Conservation (phyloP, 768 basidiomycete species). For the Leccinum broughii region DNA sequence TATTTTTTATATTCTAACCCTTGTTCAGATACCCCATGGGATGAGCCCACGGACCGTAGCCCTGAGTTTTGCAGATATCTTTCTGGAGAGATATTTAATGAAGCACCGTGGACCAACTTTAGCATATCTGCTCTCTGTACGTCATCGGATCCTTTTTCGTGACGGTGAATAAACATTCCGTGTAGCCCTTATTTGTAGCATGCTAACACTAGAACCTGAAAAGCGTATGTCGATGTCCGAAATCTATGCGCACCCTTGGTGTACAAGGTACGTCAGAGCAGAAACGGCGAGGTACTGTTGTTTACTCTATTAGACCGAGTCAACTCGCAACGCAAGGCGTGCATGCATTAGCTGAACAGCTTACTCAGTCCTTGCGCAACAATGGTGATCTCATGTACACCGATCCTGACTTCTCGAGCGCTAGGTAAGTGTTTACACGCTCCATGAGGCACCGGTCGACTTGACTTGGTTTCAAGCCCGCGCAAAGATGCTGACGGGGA, state of each 20-base stretch:
- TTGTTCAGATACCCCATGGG: slow-evolving; percentile 91
- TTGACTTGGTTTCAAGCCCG: slow-evolving; percentile 11
- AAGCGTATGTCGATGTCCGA: slow-evolving; percentile 65
- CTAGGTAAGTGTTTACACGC: slow-evolving; percentile 29
- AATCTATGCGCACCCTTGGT: slow-evolving; percentile 70
- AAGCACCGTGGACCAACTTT: slow-evolving; percentile 80
- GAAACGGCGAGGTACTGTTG: neutral
- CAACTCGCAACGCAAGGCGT: slow-evolving; percentile 59
- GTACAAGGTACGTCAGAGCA: slow-evolving; percentile 49
- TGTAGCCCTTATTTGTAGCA: slow-evolving; percentile 71
- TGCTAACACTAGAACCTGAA: slow-evolving; percentile 71
- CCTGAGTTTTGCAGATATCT: slow-evolving; percentile 80
- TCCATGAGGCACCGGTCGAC: neutral
- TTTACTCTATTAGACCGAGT: slow-evolving; percentile 51
- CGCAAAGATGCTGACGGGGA: slow-evolving; percentile 56
- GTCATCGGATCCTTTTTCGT: slow-evolving; percentile 23
- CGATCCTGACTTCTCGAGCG: slow-evolving; percentile 47
- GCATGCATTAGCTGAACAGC: slow-evolving; percentile 60
- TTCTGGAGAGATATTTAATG: slow-evolving; percentile 67
- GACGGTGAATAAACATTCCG: slow-evolving; percentile 4
- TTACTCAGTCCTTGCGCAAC: slow-evolving; percentile 65
- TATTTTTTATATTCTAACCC: neutral
- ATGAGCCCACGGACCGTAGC: slow-evolving; percentile 80
- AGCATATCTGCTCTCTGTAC: slow-evolving; percentile 58
- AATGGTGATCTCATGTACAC: slow-evolving; percentile 78